phyloP scores from a whole-genome alignment of 225 moss, liverwort and hornwort species.

The Asterella californica region DNA sequence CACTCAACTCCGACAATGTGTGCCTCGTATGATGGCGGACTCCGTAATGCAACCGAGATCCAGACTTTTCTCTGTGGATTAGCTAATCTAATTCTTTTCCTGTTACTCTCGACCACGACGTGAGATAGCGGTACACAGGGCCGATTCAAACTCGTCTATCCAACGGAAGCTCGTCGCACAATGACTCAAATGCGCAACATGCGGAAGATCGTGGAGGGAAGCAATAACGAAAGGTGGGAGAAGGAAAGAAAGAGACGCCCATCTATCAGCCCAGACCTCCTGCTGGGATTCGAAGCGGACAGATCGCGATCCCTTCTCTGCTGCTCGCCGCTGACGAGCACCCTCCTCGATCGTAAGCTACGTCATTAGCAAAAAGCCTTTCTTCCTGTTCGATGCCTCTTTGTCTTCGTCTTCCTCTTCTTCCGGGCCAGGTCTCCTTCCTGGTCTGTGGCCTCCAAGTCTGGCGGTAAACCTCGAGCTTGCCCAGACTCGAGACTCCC shows the following conservation, averaged over 20 bases:
- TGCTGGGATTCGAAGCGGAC: not conserved
- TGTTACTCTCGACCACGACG: not conserved
- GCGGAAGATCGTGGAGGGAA: conserved; percentile 1
- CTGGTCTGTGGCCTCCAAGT: not conserved
- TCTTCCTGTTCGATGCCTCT: not conserved
- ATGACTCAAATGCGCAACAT: not conserved
- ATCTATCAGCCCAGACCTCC: not conserved
- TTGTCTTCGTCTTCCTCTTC: not conserved
- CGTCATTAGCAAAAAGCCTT: not conserved
- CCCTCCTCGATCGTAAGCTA: not conserved
- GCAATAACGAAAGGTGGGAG: not conserved
- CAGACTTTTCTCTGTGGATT: not conserved
- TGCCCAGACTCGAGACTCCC: too few species aligned
- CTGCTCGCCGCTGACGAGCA: not conserved
- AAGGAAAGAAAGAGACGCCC: not conserved
- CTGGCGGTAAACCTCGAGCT: not conserved
- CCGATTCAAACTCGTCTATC: not conserved
- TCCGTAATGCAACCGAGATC: not conserved
- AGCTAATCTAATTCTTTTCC: not conserved
- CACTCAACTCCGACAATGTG: not conserved
- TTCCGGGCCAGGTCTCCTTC: not conserved
- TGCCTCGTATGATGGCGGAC: not conserved
- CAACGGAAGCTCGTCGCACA: not conserved
- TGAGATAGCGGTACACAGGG: not conserved
- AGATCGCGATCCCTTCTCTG: not conserved